Conservation (phyloP, 352 stramenopile species). For the Phytophthora brassicae region DNA sequence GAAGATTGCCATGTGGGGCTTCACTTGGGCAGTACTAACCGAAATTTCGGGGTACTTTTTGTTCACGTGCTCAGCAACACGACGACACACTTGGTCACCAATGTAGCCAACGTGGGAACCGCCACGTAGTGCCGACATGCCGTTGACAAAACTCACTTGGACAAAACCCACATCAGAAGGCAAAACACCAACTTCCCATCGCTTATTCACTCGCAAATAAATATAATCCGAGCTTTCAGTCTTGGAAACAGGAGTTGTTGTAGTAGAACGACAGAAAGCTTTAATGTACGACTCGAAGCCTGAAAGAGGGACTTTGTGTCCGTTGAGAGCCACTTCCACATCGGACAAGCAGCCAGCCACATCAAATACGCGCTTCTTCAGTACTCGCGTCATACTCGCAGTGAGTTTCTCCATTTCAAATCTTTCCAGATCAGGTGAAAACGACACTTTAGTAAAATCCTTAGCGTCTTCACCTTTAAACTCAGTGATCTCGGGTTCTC, state of each 20-base stretch:
- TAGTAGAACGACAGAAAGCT: constrained; percentile 81
- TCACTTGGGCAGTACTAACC: constrained; percentile 94
- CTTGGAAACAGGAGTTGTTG: constrained; percentile 8
- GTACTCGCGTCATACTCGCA: constrained; percentile 90
- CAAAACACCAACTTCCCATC: constrained; percentile 95
- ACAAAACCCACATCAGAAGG: constrained; percentile 92
- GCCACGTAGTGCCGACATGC: constrained; percentile 96
- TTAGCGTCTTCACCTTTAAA: constrained; percentile 73
- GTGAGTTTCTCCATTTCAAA: constrained; percentile 97
- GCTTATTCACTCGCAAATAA: constrained; percentile 93
- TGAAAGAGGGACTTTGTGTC: constrained; percentile 80
- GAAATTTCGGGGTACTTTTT: constrained; percentile 95
- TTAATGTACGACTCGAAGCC: constrained; percentile 97
- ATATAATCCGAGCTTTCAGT: constrained; percentile 71
- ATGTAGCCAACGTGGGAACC: constrained; percentile 95
- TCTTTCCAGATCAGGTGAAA: constrained; percentile 94
- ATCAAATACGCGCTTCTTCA: constrained; percentile 98
- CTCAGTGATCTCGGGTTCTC: constrained; percentile 82
- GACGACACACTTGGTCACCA: constrained; percentile 74
- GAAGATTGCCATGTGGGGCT: constrained; percentile 98
- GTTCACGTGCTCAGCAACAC: constrained; percentile 94
- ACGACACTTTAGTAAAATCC: constrained; percentile 98
- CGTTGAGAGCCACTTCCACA: constrained; percentile 94
- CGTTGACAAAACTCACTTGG: constrained; percentile 99
- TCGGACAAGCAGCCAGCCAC: constrained; percentile 96